Percentiles rank a stretch among this genome's conserved stretches.
Evolutionary conservation across 2,329 filamentous ascomycete species (phyloP).

Genomic region (Botrytis pseudocinerea): DNA sequence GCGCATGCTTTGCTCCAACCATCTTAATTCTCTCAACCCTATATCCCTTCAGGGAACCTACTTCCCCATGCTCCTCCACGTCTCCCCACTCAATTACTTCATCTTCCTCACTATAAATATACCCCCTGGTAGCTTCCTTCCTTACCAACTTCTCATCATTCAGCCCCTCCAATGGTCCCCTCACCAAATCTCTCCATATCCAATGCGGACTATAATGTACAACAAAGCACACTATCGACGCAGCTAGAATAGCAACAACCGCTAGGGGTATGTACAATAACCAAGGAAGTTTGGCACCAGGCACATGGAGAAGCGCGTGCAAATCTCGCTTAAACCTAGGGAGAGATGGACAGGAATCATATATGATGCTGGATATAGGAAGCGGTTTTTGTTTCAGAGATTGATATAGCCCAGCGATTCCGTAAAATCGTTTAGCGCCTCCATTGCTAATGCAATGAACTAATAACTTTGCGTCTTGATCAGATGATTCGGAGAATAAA

Average conservation of each 20-base stretch:
- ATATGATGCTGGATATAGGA: conserved; percentile 26
- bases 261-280: conserved; percentile 29
- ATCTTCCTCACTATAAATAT: conserved; percentile 38
- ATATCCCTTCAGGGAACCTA: conserved; percentile 30
- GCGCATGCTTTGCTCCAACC: conserved; percentile 35
- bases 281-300: conserved; percentile 26
- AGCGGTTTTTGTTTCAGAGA: conserved; percentile 27
- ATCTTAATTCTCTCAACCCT: conserved; percentile 30
- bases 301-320: conserved; percentile 28
- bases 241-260: conserved; percentile 18
- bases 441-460: conserved; percentile 60
- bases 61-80: conserved; percentile 26
- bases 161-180: conserved; percentile 31
- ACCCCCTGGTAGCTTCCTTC: conserved; percentile 28
- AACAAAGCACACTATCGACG: conserved; percentile 27
- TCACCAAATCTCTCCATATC: conserved; percentile 36
- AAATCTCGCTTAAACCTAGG: conserved; percentile 36
- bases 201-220: conserved; percentile 35
- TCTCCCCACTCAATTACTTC: conserved; percentile 23
- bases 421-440: conserved; percentile 46
- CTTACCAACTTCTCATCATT: conserved; percentile 29
- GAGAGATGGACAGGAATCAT: conserved; percentile 35
- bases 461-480: conserved; percentile 44
- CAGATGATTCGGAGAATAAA: conserved; percentile 26
- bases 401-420: conserved; percentile 27